Percentiles rank a stretch among this genome's conserved stretches.
These are phyloP conservation scores for Zymoseptoria ardabiliae DNA, from an alignment of 2,329 filamentous ascomycete genomes.

Conservation along the genomic window DNA sequence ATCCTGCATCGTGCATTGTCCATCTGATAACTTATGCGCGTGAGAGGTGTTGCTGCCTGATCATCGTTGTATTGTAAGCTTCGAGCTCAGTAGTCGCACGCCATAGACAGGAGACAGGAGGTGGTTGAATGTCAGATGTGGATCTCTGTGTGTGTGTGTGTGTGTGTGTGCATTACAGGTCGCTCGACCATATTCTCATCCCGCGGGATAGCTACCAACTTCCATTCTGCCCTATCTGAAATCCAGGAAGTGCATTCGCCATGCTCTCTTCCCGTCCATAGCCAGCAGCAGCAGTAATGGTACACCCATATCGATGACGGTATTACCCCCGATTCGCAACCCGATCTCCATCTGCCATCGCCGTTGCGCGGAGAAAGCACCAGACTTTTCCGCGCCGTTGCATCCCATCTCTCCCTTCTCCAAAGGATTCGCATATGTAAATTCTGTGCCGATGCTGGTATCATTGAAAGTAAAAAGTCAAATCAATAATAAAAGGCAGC, in stretches of 20 bases:
- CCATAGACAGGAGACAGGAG: neutral
- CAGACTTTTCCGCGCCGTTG: neutral
- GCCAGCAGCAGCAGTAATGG: neutral
- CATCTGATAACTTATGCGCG: neutral
- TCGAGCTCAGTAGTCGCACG: neutral
- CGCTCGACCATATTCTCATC: neutral
- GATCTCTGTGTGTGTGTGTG: neutral
- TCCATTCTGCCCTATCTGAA: neutral
- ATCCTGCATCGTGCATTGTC: neutral
- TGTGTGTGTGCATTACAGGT: neutral
- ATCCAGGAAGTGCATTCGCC: neutral
- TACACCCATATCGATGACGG: neutral
- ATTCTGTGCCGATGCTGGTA: slow-evolving; percentile 21
- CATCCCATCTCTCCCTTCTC: neutral
- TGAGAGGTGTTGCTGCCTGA: neutral
- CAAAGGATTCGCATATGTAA: neutral
- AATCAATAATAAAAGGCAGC: slow-evolving; percentile 1
- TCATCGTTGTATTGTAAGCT: neutral
- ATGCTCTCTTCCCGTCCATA: neutral
- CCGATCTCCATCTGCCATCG: neutral
- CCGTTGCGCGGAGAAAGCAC: neutral
- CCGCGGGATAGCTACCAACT: neutral
- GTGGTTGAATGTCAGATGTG: neutral
- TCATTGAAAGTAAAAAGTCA: slow-evolving; percentile 13
- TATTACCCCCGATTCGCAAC: neutral